phyloP scores from a whole-genome alignment of 139 green algal species.

The Chlorella sorokiniana region DNA sequence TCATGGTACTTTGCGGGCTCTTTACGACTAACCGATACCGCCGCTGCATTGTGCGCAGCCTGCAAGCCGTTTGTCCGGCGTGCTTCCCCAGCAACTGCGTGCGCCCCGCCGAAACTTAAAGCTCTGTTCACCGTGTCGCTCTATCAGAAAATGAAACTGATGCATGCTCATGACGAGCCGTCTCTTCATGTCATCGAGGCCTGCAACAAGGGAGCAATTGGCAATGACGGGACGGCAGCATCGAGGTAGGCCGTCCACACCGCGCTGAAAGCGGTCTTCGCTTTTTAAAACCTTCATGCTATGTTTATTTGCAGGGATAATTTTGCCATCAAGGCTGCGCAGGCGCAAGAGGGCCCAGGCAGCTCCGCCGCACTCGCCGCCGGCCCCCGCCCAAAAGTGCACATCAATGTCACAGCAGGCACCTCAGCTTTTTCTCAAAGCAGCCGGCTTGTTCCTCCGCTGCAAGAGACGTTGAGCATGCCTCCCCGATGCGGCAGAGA shows the following conservation, averaged over 20 bases:
- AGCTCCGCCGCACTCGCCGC: background rate
- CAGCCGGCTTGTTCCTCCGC: background rate
- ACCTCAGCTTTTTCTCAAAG: background rate
- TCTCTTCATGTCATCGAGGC: background rate
- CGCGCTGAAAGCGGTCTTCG: too few relatives aligned
- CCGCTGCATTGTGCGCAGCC: too few relatives aligned
- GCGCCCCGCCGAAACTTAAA: background rate
- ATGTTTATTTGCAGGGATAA: constrained; percentile 13
- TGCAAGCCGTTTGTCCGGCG: too few relatives aligned
- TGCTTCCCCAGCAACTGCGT: too few relatives aligned
- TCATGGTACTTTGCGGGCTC: too few relatives aligned
- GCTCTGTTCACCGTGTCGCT: background rate
- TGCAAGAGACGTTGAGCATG: too few relatives aligned
- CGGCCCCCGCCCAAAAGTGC: background rate
- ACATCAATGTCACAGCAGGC: background rate
- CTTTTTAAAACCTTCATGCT: too few relatives aligned
- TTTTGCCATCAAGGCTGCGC: constrained; percentile 12
- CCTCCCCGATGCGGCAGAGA: too few relatives aligned
- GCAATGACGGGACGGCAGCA: background rate
- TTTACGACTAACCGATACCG: too few relatives aligned
- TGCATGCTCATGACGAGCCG: background rate
- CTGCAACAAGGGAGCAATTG: background rate
- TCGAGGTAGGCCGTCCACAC: background rate
- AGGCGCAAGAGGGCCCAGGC: background rate
- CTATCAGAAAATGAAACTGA: constrained; percentile 10